These are phyloP conservation scores for Lagerstroemia speciosa DNA, from an alignment of 345 rosid species.

Conservation along the genomic window DNA sequence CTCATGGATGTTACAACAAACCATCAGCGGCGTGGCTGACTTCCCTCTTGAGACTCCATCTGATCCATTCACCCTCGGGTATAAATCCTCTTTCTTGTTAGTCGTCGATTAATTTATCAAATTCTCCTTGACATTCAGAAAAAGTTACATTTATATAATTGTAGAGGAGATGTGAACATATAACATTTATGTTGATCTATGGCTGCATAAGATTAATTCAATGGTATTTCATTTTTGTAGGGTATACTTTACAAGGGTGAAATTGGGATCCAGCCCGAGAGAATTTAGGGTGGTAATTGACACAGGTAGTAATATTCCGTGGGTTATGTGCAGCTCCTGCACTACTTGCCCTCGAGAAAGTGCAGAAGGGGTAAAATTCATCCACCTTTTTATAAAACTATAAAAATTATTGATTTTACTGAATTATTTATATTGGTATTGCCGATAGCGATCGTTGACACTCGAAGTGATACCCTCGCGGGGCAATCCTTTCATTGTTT, in stretches of 20 bases:
- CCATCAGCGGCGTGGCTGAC: constrained; percentile 49
- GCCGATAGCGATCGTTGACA: too few relatives aligned
- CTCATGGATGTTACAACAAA: constrained; percentile 57
- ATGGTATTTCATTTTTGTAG: too few relatives aligned
- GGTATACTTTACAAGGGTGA: constrained; percentile 93
- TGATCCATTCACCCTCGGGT: constrained; percentile 82
- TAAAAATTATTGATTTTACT: too few relatives aligned
- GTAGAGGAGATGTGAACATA: too few relatives aligned
- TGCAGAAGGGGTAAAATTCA: constrained; percentile 66
- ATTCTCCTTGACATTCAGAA: too few relatives aligned
- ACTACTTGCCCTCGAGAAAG: constrained; percentile 68
- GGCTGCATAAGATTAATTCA: too few relatives aligned
- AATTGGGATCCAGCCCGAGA: constrained; percentile 83
- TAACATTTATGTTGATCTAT: too few relatives aligned
- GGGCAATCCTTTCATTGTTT: too few relatives aligned
- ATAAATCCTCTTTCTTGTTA: constrained; percentile 7
- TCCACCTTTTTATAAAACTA: constrained; percentile 11
- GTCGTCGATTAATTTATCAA: too few relatives aligned
- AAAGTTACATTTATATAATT: too few relatives aligned
- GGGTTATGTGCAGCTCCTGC: constrained; percentile 84
- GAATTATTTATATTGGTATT: too few relatives aligned
- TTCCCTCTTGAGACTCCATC: constrained; percentile 66
- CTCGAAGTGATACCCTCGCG: too few relatives aligned
- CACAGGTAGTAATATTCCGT: constrained; percentile 85
- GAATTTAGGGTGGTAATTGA: constrained; percentile 95